phyloP scores from a whole-genome alignment of 768 basidiomycete species.

The Amanita phalloides region DNA sequence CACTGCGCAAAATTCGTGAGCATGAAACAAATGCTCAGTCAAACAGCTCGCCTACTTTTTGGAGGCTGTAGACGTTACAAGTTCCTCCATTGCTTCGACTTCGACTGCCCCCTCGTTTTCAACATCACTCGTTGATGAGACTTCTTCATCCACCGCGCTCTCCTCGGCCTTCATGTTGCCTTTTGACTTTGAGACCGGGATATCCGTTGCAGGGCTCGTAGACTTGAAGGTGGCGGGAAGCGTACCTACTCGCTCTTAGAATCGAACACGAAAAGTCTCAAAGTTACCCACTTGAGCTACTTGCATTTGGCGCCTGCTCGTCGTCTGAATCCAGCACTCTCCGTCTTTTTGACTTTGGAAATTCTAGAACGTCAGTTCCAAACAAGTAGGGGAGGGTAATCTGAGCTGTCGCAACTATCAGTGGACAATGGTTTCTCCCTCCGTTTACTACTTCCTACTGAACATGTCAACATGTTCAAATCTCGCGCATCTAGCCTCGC shows the following conservation, averaged over 20 bases:
- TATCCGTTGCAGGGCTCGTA: not conserved
- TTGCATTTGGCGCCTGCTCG: slow-evolving; percentile 22
- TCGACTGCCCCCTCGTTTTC: slow-evolving; percentile 23
- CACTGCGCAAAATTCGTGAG: slow-evolving; percentile 26
- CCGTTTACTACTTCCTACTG: slow-evolving; percentile 33
- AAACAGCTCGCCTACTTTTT: slow-evolving; percentile 38
- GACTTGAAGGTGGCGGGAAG: not conserved
- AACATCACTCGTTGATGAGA: slow-evolving; percentile 12
- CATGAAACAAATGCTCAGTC: not conserved
- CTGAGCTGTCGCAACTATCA: slow-evolving; percentile 7
- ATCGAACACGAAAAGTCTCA: not conserved
- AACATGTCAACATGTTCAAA: not conserved
- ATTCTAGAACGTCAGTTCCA: slow-evolving; percentile 15
- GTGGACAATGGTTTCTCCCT: slow-evolving; percentile 15
- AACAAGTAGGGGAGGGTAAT: not conserved
- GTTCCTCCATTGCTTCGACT: slow-evolving; percentile 19
- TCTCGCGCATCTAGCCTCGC: not conserved
- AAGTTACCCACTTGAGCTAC: slow-evolving; percentile 3
- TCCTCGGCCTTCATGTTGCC: slow-evolving; percentile 18
- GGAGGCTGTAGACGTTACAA: slow-evolving; percentile 33
- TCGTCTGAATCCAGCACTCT: slow-evolving; percentile 46
- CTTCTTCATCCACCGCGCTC: slow-evolving; percentile 16
- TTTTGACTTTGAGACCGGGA: not conserved
- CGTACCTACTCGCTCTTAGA: not conserved
- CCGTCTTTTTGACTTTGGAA: slow-evolving; percentile 35